Base-by-base conservation (phyloP, 371 early-diverging fungal genomes). In the Mucor ambiguus region DNA sequence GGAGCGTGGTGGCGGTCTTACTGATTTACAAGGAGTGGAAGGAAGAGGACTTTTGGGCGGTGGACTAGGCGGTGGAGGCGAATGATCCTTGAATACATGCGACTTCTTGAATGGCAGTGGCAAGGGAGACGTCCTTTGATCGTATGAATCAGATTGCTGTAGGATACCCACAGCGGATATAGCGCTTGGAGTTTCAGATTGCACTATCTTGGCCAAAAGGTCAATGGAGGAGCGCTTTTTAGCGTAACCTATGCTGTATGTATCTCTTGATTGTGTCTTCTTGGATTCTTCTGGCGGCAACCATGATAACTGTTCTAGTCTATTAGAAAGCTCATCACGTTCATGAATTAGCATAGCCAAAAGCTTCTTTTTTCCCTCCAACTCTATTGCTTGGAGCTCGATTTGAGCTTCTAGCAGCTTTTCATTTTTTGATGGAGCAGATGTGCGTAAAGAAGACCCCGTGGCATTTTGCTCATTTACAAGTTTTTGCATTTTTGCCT, bases 341-440 rank as follows among this genome's bases (percentile, higher is more conserved):
- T 77, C 77, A 29, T 75, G 71, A 6, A 71, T 29, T 16, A 79
- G 41, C 28, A 74, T 73, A 7, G 58, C 67, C 10, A 75, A 26
- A 20, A 76, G 26, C 18, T 69, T 69, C 22, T 73, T 73, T 26
- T 77, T 77, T 52, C 67, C 68, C 60, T 72, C 77, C 7, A 79
- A 46, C 58, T 77, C 77, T 24, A 67, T 60, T 2, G 64, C 63
- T 44, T 77, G 80, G n/a, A 77, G 52, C 20, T 79, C 74, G 3
- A 79, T 63, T 58, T 76, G 72, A 2, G 71, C 72, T n/a, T 66
- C 64, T 46, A 55, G 41, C 35, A 60, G 24, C 22, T 62, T 35
- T 7, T 62, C 52, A 18, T 33, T 43, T 8, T 60, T 41, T 20
- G 38, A 24, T 26, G 28, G 7, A 2, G 14, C n/a, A 24, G 28